phyloP scores from a whole-genome alignment of 164 flowering plant genomes.

The Aristolochia contorta region DNA sequence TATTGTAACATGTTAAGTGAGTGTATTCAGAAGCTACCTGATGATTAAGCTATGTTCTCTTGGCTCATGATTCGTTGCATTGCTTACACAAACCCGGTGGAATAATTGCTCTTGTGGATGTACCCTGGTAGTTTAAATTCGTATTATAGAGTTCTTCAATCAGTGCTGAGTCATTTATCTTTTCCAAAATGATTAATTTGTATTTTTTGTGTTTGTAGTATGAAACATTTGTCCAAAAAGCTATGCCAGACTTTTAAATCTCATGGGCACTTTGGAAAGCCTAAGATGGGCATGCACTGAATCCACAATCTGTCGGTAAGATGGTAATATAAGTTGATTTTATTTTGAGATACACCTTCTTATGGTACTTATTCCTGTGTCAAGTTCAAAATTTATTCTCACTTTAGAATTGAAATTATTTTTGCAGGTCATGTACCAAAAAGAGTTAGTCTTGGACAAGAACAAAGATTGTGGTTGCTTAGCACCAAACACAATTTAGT shows the following conservation, averaged over 20 bases:
- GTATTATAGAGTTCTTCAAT: neutral
- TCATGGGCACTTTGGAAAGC: conserved; percentile 88
- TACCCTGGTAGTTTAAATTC: conserved; percentile 63
- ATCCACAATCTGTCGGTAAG: conserved; percentile 91
- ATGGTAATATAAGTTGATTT: conserved; percentile 97
- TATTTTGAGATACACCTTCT: no score
- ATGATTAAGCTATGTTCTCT: neutral
- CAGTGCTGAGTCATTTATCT: neutral
- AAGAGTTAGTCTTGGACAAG: no score
- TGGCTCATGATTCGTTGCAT: conserved; percentile 8
- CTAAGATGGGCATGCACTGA: conserved; percentile 84
- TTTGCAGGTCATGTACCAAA: conserved; percentile 88
- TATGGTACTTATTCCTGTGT: no score
- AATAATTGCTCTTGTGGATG: conserved; percentile 89
- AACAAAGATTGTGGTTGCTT: no score
- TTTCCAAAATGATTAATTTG: no score
- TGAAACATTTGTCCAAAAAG: conserved; percentile 98
- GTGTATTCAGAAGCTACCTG: no score
- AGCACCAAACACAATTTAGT: no score
- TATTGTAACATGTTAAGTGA: neutral
- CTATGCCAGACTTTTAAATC: conserved; percentile 79
- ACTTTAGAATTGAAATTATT: no score
- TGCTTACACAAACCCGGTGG: conserved; percentile 93
- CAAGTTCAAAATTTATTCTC: no score
- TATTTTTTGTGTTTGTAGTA: conserved; percentile 44